phyloP scores from a whole-genome alignment of 306 rosid genomes.

The Glycine tomentella region DNA sequence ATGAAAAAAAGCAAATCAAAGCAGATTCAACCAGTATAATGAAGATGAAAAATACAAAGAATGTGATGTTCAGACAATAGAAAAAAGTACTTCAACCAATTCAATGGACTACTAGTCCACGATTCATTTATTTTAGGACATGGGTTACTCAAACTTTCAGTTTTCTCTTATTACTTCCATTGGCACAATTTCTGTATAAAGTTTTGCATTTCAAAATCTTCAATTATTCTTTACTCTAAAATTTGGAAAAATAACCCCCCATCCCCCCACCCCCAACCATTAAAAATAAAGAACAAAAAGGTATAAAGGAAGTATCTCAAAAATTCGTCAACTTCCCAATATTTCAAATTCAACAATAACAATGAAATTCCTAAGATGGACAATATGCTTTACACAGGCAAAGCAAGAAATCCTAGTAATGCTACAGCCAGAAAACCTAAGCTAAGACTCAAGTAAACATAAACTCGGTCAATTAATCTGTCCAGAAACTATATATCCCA shows the following conservation, averaged over 20 bases:
- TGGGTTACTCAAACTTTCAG: constrained; percentile 13
- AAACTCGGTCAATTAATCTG: no score
- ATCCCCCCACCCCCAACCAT: no score
- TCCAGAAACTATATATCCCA: constrained; percentile 9
- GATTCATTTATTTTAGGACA: constrained; percentile 6
- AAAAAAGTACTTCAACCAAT: constrained; percentile 32
- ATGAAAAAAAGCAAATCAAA: constrained; percentile 5
- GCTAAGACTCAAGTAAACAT: no score
- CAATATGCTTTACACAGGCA: no score
- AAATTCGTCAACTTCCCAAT: background rate
- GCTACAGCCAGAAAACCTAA: background rate
- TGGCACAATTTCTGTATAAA: background rate
- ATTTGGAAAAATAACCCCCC: no score
- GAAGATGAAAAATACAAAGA: background rate
- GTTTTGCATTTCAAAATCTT: background rate
- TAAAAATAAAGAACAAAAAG: no score
- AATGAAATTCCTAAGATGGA: no score
- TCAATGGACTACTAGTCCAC: constrained; percentile 7
- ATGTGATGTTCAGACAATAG: constrained; percentile 1
- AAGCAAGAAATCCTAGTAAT: background rate
- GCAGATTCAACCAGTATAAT: background rate
- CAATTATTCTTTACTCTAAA: background rate
- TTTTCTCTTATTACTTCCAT: constrained; percentile 17
- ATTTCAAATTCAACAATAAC: background rate
- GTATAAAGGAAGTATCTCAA: no score